Percentiles rank a stretch among this genome's conserved stretches.
These are phyloP conservation scores for Sinapis alba DNA, from an alignment of 441 rosid species.

Conservation along the genomic window DNA sequence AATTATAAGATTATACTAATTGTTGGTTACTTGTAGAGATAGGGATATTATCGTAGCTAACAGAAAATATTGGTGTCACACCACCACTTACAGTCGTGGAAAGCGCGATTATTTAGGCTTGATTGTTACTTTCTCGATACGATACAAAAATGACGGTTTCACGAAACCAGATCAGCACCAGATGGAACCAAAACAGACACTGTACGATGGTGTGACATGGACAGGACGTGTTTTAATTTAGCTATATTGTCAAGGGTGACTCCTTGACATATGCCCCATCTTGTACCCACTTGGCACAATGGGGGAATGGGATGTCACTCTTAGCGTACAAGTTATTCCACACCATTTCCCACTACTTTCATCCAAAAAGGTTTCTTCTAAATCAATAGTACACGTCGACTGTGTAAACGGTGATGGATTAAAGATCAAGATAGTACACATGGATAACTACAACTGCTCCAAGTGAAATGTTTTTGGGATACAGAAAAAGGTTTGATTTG, in stretches of 20 bases:
- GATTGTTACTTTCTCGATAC: neutral
- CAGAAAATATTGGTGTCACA: neutral
- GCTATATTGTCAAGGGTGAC: slow-evolving; percentile 2
- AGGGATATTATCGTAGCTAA: neutral
- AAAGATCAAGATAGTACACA: neutral
- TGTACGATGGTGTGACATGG: slow-evolving; percentile 25
- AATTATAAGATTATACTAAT: neutral
- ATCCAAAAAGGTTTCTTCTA: neutral
- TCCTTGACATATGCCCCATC: slow-evolving; percentile 35
- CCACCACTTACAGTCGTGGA: slow-evolving; percentile 1
- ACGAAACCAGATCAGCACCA: slow-evolving; percentile 17
- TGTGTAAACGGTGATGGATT: neutral
- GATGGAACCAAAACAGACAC: slow-evolving; percentile 10
- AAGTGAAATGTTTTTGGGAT: neutral
- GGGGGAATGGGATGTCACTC: slow-evolving; percentile 10
- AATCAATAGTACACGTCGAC: slow-evolving; percentile 2
- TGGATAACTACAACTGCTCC: slow-evolving; percentile 8
- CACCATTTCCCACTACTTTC: slow-evolving; percentile 29
- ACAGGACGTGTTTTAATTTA: neutral
- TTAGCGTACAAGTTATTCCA: slow-evolving; percentile 36
- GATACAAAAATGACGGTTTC: neutral
- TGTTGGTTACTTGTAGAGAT: neutral
- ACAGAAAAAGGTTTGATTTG: neutral
- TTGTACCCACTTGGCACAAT: slow-evolving; percentile 27
- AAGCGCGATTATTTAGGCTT: slow-evolving; percentile 26